Conservation (phyloP, 805 yeast species). For the Ogataea dorogensis region DNA sequence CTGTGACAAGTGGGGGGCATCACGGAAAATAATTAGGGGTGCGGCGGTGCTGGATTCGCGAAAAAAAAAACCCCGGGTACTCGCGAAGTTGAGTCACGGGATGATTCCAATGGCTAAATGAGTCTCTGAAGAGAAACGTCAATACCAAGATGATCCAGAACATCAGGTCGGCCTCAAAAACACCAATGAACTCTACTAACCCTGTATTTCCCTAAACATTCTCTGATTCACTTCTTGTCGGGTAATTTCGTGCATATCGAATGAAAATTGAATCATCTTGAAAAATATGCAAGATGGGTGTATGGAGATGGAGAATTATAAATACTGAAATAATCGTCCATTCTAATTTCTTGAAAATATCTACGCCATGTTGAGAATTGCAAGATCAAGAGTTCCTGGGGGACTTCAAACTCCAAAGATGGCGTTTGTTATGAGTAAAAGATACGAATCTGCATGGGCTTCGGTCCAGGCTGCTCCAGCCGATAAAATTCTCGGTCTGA, state of each 20-base stretch:
- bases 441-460: slow-evolving; percentile 32
- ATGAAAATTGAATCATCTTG: slow-evolving; percentile 14
- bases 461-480: slow-evolving; percentile 58
- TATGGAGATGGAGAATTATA: slow-evolving; percentile 12
- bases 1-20: slow-evolving; percentile 8
- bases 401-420: slow-evolving; percentile 6
- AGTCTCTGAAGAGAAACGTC: no score
- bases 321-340: slow-evolving; percentile 5
- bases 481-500: slow-evolving; percentile 80
- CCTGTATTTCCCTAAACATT: neutral
- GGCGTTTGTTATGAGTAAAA: slow-evolving; percentile 16
- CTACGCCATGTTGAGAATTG: slow-evolving; percentile 22
- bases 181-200: no score
- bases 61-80: slow-evolving; percentile 9
- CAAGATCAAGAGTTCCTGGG: slow-evolving; percentile 11
- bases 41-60: slow-evolving; percentile 2
- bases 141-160: no score
- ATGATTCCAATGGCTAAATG: slow-evolving; percentile 1
- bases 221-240: slow-evolving; percentile 6
- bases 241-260: slow-evolving; percentile 9
- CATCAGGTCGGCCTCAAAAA: no score
- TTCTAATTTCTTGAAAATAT: neutral
- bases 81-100: neutral
- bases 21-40: slow-evolving; percentile 4
- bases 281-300: slow-evolving; percentile 12